These are phyloP conservation scores for Pythium rhizo-oryzae DNA, from an alignment of 352 stramenopile genomes.

Conservation along the genomic window DNA sequence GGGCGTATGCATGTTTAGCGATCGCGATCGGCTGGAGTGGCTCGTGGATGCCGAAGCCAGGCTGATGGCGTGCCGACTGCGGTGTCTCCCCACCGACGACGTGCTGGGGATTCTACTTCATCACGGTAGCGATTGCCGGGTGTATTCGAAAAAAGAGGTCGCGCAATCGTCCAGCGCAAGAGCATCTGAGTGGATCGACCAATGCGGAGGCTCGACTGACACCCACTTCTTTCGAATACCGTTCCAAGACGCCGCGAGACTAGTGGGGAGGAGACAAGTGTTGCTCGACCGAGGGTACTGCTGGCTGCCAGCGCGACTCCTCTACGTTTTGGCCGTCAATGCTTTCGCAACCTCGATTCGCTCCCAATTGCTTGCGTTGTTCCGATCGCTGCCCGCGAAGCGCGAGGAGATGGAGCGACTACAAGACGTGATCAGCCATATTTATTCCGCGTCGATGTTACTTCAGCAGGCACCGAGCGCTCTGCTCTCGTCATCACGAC, in stretches of 20 bases:
- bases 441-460: slow-evolving; percentile 39
- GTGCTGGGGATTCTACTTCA: slow-evolving; percentile 28
- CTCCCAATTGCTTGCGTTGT: slow-evolving; percentile 43
- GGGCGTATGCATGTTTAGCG: slow-evolving; percentile 25
- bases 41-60: slow-evolving; percentile 48
- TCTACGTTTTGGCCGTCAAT: slow-evolving; percentile 30
- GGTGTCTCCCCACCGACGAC: background rate
- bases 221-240: slow-evolving; percentile 17
- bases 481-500: background rate
- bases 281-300: slow-evolving; percentile 52
- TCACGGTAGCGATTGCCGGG: background rate
- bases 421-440: slow-evolving; percentile 36
- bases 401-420: slow-evolving; percentile 41
- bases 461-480: slow-evolving; percentile 18
- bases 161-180: background rate
- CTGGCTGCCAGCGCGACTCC: slow-evolving; percentile 34
- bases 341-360: slow-evolving; percentile 43
- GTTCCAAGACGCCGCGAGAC: slow-evolving; percentile 24
- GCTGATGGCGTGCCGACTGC: slow-evolving; percentile 8
- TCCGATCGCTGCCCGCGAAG: slow-evolving; percentile 47
- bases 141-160: background rate
- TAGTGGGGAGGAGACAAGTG: slow-evolving; percentile 48
- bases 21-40: slow-evolving; percentile 49
- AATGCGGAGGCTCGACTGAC: background rate
- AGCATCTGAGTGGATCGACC: slow-evolving; percentile 5